Base-by-base conservation (phyloP, 805 yeast species). In the Zygotorulaspora chibaensis region DNA sequence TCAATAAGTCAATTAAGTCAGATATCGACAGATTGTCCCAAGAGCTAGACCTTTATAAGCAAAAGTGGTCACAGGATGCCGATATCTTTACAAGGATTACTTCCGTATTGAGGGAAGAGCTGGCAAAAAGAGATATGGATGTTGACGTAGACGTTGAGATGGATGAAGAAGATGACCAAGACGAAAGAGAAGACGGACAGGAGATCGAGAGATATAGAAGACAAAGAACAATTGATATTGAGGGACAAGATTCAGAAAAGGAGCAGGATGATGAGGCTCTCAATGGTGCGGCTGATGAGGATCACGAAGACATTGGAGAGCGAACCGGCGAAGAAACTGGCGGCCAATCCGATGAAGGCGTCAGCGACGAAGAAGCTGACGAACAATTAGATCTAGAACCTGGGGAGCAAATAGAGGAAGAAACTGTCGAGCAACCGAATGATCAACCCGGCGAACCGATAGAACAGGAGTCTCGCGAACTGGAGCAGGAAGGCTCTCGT, bases 21-120 rank as follows among this genome's bases (percentile, higher is more conserved):
- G 65, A 61, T 43, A 55, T 61, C 17, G 48, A 52, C 7, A 55
- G 55, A 31, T 40, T 62, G 18, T 35, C 48, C 2, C 35, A 43
- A 6, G 67, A 63, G 20, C 35, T 63, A 27, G 40, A 28, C 6
- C 29, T 35, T 3, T 62, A 59, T 34, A 62, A 61, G 37, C 47
- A 47, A 7, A 62, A 59, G 40, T 63, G 68, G 68, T 20, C 55
- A 23, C 54, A 61, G 26, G 63, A 62, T 52, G 65, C 65, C 3
- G 57, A 57, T 8, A 50, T 63, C 9, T 61, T 62, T 31, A 45
- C 54, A 2, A 59, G 56, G 33, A 54, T 63, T 16, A 52, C 62
- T 0, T 48, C 53, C 6, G 50, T 59, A 1, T 46, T 63, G 16
- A 57, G 55, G 29, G 63, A 55, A 12, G 66, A 61, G 43, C 46